phyloP scores from a whole-genome alignment of 495 filamentous ascomycete genomes.

The Aspergillus taichungensis region DNA sequence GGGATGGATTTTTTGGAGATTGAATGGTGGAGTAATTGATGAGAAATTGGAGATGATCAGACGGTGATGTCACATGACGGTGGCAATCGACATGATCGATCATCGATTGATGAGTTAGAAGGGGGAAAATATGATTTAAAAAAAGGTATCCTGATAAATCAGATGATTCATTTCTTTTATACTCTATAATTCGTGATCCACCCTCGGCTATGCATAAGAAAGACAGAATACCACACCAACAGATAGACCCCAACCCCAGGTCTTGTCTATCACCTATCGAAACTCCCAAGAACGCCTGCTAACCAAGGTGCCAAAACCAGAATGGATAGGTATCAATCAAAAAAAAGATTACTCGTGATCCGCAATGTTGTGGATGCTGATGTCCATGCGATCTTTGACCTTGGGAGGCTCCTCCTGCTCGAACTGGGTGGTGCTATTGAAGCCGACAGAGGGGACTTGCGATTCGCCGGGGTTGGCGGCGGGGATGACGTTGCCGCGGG shows the following conservation, averaged over 20 bases:
- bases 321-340: too few species aligned
- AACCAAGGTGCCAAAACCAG: too few species aligned
- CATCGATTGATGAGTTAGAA: conserved; percentile 4
- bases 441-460: conserved; percentile 30
- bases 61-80: not conserved
- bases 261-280: too few species aligned
- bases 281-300: too few species aligned
- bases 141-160: conserved; percentile 8
- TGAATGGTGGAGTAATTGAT: too few species aligned
- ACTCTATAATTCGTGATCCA: too few species aligned
- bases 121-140: not conserved
- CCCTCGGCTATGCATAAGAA: not conserved
- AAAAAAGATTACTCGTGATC: conserved; percentile 33
- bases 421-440: conserved; percentile 12
- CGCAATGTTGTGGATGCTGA: conserved; percentile 50
- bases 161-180: conserved; percentile 3
- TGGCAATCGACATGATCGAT: conserved; percentile 20
- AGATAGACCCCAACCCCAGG: too few species aligned
- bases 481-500: conserved; percentile 49
- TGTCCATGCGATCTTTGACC: conserved; percentile 48
- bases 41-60: too few species aligned
- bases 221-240: conserved; percentile 2
- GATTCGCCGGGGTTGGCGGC: conserved; percentile 27
- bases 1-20: not conserved
- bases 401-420: conserved; percentile 27